Percentiles rank a stretch among this genome's conserved stretches.
Evolutionary conservation across 83 land plant species (phyloP).

Genomic region (Larix sibirica): DNA sequence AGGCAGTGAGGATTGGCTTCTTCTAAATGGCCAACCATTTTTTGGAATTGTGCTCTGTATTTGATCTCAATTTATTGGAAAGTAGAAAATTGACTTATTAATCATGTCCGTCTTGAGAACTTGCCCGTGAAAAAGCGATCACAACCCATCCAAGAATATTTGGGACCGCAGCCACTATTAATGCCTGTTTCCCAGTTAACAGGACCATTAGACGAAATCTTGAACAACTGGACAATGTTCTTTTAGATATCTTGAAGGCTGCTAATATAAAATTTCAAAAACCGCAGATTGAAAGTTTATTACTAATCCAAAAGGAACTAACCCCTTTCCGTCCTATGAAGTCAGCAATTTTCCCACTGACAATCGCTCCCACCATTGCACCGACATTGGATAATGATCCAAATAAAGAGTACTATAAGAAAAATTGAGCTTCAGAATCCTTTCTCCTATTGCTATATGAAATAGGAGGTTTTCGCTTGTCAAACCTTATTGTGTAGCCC

Average conservation of each 20-base stretch:
- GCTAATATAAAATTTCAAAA: too few relatives aligned
- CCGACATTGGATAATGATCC: constrained; percentile 79
- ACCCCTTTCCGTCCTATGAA: constrained; percentile 76
- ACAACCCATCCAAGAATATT: constrained; percentile 71
- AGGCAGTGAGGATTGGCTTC: background rate
- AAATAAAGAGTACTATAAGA: constrained; percentile 56
- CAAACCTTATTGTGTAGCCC: too few relatives aligned
- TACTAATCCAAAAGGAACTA: background rate
- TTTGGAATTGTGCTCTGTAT: too few relatives aligned
- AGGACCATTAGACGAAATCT: background rate
- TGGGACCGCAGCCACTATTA: constrained; percentile 63
- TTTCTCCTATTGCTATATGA: too few relatives aligned
- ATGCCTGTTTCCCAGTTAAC: constrained; percentile 36
- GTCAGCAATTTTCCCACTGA: constrained; percentile 70
- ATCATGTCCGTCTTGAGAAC: too few relatives aligned
- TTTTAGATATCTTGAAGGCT: too few relatives aligned
- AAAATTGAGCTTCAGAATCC: background rate
- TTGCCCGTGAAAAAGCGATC: constrained; percentile 45
- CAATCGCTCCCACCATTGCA: constrained; percentile 77
- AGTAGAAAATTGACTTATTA: too few relatives aligned
- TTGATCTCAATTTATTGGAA: too few relatives aligned
- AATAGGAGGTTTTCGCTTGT: too few relatives aligned
- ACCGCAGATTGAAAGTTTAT: too few relatives aligned
- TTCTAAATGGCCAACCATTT: background rate
- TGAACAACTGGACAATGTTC: too few relatives aligned